Evolutionary conservation across 2,329 filamentous ascomycete genomes (phyloP), one percentile per base, ranked within the genome.

Genomic region (Apiospora arundinis): DNA sequence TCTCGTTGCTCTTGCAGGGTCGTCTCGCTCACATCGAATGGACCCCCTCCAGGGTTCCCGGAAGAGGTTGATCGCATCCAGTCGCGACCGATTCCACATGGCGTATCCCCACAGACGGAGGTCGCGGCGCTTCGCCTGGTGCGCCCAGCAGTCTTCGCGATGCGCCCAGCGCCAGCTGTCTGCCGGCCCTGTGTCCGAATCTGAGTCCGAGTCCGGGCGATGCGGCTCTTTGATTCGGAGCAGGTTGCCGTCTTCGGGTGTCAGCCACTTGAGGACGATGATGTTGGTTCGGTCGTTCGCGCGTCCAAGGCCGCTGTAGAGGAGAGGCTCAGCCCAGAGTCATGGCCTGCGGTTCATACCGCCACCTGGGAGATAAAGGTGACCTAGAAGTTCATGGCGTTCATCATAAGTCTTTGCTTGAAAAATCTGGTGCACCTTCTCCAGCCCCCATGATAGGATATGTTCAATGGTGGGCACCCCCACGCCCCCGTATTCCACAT

Each of bases 51-150:
- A 70, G 32, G 42, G 21, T 37, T 48, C n/a, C 18, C 49, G 66
- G 23, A 74, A 72, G 11, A 73, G 52, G 42, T 44, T 48, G 37
- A 70, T 68, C 18, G 42, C 67, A 46, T 76, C 72, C 21, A 77
- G n/a, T 32, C 74, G 71, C 12, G 12, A 48, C 8, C 71, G 71
- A 66, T 77, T 74, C 75, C 76, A 77, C 69, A 76, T 73, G 23
- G 74, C 71, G 60, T 76, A 78, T 11, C 75, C 76, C 73, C 72
- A 76, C 14, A 70, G 23, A 37, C 71, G 71, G 25, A 74, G 49
- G 32, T 56, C 37, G 42, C 49, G 14, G n/a, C 37, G 37, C 18
- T 70, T 14, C 40, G n/a, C 3, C 28, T 52, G 65, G 66, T 67
- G 71, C 18, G 69, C 66, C 71, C 69, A 70, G 42, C 69, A 70